These are phyloP conservation scores for Xylaria sp. DNA, from an alignment of 2,329 filamentous ascomycete species.

Conservation along the genomic window DNA sequence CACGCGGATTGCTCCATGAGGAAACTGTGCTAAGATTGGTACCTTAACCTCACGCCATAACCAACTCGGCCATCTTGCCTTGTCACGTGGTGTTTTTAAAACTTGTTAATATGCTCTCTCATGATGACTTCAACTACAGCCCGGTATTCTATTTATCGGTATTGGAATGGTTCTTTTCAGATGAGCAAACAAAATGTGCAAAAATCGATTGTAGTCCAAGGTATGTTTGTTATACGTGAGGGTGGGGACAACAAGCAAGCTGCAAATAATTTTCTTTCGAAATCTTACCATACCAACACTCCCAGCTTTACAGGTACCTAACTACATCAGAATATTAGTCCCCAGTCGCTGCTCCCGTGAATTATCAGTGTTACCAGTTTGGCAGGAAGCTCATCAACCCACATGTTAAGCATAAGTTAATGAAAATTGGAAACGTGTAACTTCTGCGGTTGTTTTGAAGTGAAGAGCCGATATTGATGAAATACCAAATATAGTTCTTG, in stretches of 20 bases:
- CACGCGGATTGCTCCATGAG: slow-evolving; percentile 52
- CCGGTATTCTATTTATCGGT: not conserved
- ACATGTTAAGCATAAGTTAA: not conserved
- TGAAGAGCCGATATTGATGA: not conserved
- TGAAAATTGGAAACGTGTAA: not conserved
- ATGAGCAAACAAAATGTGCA: not conserved
- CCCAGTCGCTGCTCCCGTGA: not conserved
- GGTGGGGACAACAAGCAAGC: no score
- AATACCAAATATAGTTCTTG: no score
- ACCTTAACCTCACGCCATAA: slow-evolving; percentile 52
- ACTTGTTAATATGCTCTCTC: not conserved
- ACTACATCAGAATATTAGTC: not conserved
- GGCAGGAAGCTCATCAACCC: not conserved
- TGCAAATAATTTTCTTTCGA: no score
- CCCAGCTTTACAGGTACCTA: no score
- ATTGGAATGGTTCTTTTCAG: not conserved
- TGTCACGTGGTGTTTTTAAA: not conserved
- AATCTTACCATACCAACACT: no score
- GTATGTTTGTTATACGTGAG: no score
- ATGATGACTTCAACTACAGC: not conserved
- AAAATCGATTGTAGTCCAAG: not conserved
- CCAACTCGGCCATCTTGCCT: slow-evolving; percentile 51
- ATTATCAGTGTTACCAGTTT: no score
- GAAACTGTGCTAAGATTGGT: slow-evolving; percentile 44
- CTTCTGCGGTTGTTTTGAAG: not conserved